A percentile compares a stretch with the other conserved stretches of the same genome.
These are phyloP conservation scores for Eudorina sp. DNA, from an alignment of 139 green algal species.

Conservation along the genomic window DNA sequence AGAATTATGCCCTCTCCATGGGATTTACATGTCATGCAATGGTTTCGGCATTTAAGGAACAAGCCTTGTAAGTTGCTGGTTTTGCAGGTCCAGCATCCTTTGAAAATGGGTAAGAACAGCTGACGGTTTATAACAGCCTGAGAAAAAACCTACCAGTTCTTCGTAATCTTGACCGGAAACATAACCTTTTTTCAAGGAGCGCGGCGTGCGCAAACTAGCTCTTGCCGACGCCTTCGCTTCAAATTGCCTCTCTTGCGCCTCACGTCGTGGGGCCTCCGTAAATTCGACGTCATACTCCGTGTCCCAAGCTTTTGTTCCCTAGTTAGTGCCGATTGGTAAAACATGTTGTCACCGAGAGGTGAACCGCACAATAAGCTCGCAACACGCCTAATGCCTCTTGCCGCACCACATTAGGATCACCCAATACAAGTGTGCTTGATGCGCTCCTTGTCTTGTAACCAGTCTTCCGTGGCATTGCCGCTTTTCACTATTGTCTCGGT, in stretches of 20 bases:
- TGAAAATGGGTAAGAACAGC: too few relatives aligned
- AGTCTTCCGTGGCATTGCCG: conserved; percentile 17
- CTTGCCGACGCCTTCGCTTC: background rate
- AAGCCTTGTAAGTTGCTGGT: too few relatives aligned
- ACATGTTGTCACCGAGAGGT: too few relatives aligned
- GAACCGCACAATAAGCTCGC: too few relatives aligned
- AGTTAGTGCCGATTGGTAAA: too few relatives aligned
- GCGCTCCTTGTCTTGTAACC: conserved; percentile 2
- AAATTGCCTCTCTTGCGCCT: background rate
- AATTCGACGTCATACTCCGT: conserved; percentile 41
- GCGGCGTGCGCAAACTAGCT: conserved; percentile 21
- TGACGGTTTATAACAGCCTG: too few relatives aligned
- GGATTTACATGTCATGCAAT: too few relatives aligned
- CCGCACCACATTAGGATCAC: conserved; percentile 22
- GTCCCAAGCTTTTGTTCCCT: conserved; percentile 36
- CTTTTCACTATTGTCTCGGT: too few relatives aligned
- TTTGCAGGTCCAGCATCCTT: too few relatives aligned
- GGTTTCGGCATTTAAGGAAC: too few relatives aligned
- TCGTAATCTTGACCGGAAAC: conserved; percentile 41
- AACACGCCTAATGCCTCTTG: background rate
- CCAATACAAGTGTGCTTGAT: background rate
- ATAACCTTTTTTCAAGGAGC: conserved; percentile 46
- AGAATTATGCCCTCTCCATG: too few relatives aligned
- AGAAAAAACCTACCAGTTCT: conserved; percentile 25
- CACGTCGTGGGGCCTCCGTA: background rate